Evolutionary conservation across 2,329 filamentous ascomycete species (phyloP), one percentile per base, ranked within the genome.

Genomic region (Podosphaera xanthii): DNA sequence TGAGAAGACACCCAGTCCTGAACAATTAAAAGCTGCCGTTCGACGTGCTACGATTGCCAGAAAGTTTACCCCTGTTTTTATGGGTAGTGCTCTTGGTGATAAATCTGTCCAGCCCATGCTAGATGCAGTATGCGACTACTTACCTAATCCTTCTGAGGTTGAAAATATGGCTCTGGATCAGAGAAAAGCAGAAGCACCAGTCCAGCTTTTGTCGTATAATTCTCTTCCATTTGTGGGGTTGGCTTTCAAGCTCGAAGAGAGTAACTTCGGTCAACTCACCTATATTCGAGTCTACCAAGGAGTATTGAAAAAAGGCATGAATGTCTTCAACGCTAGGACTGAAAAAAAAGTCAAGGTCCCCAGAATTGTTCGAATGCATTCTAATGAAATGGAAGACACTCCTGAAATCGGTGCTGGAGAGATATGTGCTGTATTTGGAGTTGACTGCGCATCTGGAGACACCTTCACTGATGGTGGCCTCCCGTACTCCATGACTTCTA

Each of bases 221-320:
- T 85, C 87, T 31, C 76, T 95, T 33, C 92, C 92, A 0, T 96
- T 97, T 68, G 89, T 96, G 59, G 92, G 92, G 57, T 77, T 98
- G 63, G 92, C 92, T 8, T 98, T 98, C 78, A 98, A 98, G 77
- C 82, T 98, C 31, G 92, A 98, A 77, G 92, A 98, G 74, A 94
- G 91, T 74, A 96, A 94, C 71, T 98, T 94, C 68, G 92, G 92
- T 50, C 92, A 98, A 72, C 80, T 98, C 69, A 98, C 92, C 59
- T 98, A 98, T 71, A 94, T 98, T 63, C 88, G 92, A 66, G 92
- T 98, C 60, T 98, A 98, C 75, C 92, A 98, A 73, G 92, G 92
- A 65, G 83, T 83, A 31, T 76, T 98, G 61, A 84, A 77, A 70
- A 97, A 95, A 77, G 87, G 90, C 57, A 79, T 84, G 69, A 88